A percentile compares a stretch with the other conserved stretches of the same genome.
These are phyloP conservation scores for Corrigiola litoralis DNA, from an alignment of 179 eudicot genomes.

Conservation along the genomic window DNA sequence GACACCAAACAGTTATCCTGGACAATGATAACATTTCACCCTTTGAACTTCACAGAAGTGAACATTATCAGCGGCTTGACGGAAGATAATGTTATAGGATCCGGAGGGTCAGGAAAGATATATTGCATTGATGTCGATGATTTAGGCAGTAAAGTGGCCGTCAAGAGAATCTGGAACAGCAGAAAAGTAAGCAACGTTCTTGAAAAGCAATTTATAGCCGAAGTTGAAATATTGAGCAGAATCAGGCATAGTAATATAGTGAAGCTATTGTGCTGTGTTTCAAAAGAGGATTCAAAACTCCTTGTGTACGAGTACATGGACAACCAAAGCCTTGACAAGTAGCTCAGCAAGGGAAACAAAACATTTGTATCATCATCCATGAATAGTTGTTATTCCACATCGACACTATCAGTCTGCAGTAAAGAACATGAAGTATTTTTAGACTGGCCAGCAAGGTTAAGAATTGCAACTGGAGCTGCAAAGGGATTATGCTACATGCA, in stretches of 20 bases:
- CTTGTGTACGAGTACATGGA: conserved; percentile 87
- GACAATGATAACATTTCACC: conserved; percentile 75
- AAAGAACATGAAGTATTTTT: too few relatives aligned
- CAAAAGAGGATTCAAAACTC: conserved; percentile 61
- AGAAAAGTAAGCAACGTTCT: conserved; percentile 26
- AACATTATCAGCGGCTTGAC: conserved; percentile 43
- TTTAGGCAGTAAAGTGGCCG: conserved; percentile 50
- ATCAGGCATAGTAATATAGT: conserved; percentile 74
- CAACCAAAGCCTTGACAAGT: conserved; percentile 73
- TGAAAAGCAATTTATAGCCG: conserved; percentile 63
- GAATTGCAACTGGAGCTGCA: conserved; percentile 76
- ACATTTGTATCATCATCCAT: neutral
- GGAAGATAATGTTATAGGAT: conserved; percentile 59
- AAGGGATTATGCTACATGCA: conserved; percentile 85
- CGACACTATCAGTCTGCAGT: too few relatives aligned
- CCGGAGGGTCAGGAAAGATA: conserved; percentile 82
- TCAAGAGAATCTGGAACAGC: conserved; percentile 62
- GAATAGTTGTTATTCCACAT: too few relatives aligned
- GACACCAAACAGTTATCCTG: conserved; percentile 41
- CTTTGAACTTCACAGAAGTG: conserved; percentile 53
- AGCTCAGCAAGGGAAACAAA: conserved; percentile 46
- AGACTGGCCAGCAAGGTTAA: conserved; percentile 77
- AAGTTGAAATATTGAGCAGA: conserved; percentile 62
- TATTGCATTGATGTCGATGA: conserved; percentile 41
- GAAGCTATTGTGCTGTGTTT: conserved; percentile 72